These are phyloP conservation scores for Aotearoamyces nothofagi DNA, from an alignment of 2,329 filamentous ascomycete species.

Conservation along the genomic window DNA sequence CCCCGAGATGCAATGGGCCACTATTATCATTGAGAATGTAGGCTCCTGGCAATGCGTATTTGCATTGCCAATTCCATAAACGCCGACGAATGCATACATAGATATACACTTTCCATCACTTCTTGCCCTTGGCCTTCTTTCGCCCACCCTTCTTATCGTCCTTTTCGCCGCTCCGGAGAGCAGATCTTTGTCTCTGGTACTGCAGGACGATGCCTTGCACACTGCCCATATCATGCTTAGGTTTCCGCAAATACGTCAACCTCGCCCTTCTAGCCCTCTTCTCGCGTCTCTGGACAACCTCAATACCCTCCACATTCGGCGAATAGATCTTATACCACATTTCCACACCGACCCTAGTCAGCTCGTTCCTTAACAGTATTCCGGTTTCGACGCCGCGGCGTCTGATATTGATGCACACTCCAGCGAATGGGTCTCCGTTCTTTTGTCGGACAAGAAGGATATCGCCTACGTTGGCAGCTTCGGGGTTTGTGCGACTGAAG, in stretches of 20 bases:
- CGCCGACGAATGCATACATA: too few relatives aligned
- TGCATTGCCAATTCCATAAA: too few relatives aligned
- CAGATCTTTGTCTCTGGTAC: conserved; percentile 40
- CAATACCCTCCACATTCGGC: conserved; percentile 77
- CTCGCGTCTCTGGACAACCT: conserved; percentile 75
- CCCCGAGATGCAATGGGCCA: too few relatives aligned
- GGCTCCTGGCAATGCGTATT: too few relatives aligned
- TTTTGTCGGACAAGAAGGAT: conserved; percentile 80
- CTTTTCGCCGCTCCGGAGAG: conserved; percentile 16
- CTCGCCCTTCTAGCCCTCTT: conserved; percentile 79
- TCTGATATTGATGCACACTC: conserved; percentile 77
- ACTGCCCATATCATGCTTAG: conserved; percentile 74
- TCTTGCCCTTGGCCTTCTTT: conserved; percentile 12
- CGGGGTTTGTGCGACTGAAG: conserved; percentile 63
- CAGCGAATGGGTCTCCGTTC: conserved; percentile 77
- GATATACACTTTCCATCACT: too few relatives aligned
- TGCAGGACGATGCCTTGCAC: conserved; percentile 66
- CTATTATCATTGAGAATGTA: too few relatives aligned
- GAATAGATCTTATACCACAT: conserved; percentile 97
- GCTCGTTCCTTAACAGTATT: conserved; percentile 70
- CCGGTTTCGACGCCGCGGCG: conserved; percentile 79
- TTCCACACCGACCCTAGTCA: conserved; percentile 80
- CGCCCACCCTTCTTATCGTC: conserved; percentile 10
- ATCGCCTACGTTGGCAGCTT: conserved; percentile 73
- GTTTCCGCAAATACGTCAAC: conserved; percentile 81